Evolutionary conservation across 257 asterid genomes (phyloP), one percentile per base, ranked within the genome.

Genomic region (Solanum rostratum): DNA sequence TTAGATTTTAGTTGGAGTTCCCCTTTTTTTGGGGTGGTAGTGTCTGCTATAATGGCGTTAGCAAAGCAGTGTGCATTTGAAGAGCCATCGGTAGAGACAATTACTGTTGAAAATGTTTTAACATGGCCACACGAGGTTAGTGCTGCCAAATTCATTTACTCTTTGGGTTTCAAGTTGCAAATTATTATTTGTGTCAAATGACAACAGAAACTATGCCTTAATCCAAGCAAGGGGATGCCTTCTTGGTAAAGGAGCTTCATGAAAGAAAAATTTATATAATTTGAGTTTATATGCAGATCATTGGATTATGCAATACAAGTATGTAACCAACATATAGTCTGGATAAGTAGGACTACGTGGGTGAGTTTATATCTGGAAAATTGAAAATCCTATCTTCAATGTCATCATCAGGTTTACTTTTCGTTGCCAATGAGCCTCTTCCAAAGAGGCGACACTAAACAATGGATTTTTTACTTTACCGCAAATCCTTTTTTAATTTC

Each of bases 41-140:
- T 95, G 98, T 95, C 99, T 86, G 97, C 91, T 66, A 94, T 95
- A 91, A 86, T 97, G 91, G 97, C 98, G 70, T 82, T 95, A 84
- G 99, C 99, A 70, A 97, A 97, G 88, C 98, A 97, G 86, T 94
- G 99, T 82, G 98, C 99, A 79, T 97, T 97, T 91, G 98, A 97
- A 91, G 99, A 97, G 91, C 99, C 99, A 84, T 95, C 98, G 3
- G 96, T 97, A 87, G 99, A 97, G 89, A 91, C 91, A 81, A 95
- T 97, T 85, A 86, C 86, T 70, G 96, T 92, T 83, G 99, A 97
- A 93, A 92, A 93, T 89, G 97, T 97, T 74, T 84, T 97, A 93
- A 92, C 99, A 22, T 96, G 99, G 99, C 98, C 98, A 78, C 93
- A 92, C 88, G 96, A 93, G 98, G 99, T 96, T 90, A 90, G 99